These are phyloP conservation scores for Tuber umbilicatum DNA, from an alignment of 495 filamentous ascomycete genomes.

Conservation along the genomic window DNA sequence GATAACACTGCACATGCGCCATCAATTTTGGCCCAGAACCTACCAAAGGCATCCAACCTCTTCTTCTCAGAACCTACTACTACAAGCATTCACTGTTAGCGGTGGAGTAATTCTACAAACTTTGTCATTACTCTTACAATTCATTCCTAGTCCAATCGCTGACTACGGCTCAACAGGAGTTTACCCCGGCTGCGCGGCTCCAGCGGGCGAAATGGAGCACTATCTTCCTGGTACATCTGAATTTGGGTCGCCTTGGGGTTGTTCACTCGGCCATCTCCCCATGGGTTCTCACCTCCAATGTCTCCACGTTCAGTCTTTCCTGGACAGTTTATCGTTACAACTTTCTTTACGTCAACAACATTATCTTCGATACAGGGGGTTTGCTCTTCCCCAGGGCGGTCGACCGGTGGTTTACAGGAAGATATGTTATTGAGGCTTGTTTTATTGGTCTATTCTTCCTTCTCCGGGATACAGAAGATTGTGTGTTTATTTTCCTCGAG, in stretches of 20 bases:
- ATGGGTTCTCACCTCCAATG: constrained; percentile 84
- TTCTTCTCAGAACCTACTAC: constrained; percentile 98
- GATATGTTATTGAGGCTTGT: constrained; percentile 92
- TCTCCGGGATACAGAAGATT: constrained; percentile 55
- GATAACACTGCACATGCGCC: constrained; percentile 56
- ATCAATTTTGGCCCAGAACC: constrained; percentile 66
- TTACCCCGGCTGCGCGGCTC: constrained; percentile 71
- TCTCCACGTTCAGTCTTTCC: constrained; percentile 86
- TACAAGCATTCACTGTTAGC: constrained; percentile 84
- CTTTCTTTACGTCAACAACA: constrained; percentile 90
- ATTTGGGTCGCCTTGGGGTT: constrained; percentile 85
- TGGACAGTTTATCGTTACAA: constrained; percentile 97
- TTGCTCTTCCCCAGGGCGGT: constrained; percentile 87
- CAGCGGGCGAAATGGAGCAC: constrained; percentile 80
- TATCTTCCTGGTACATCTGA: constrained; percentile 93
- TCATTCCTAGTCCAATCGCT: constrained; percentile 65
- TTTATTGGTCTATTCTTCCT: constrained; percentile 89
- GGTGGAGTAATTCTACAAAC: constrained; percentile 88
- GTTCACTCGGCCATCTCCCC: constrained; percentile 89
- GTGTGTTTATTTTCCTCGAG: constrained; percentile 70
- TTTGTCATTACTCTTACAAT: constrained; percentile 67
- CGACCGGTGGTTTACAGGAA: constrained; percentile 89
- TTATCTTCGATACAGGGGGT: constrained; percentile 84
- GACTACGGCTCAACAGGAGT: constrained; percentile 89
- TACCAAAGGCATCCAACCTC: constrained; percentile 88